Evolutionary conservation across 805 yeast species (phyloP).

Genomic region (Starmerella tilneyi): DNA sequence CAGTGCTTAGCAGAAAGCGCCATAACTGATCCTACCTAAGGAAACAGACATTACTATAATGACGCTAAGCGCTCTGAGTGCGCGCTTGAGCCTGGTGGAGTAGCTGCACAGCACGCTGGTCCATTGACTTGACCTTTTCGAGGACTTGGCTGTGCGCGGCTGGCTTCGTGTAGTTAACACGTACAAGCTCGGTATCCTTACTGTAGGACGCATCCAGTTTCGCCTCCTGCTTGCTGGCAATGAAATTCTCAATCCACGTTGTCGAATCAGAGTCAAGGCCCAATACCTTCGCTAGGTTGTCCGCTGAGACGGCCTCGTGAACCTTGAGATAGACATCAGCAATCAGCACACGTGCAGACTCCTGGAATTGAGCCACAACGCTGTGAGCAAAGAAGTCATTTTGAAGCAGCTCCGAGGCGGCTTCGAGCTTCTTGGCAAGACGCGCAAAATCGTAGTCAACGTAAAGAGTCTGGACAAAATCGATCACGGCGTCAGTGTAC

Average conservation of each 20-base stretch:
- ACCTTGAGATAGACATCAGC: slow-evolving; percentile 47
- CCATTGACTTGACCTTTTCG: slow-evolving; percentile 56
- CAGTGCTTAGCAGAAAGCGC: neutral
- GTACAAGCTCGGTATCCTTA: slow-evolving; percentile 10
- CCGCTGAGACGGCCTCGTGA: slow-evolving; percentile 41
- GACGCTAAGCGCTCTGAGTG: neutral
- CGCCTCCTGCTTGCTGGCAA: slow-evolving; percentile 45
- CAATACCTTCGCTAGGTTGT: slow-evolving; percentile 38
- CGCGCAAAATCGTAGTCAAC: slow-evolving; percentile 49
- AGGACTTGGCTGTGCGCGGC: slow-evolving; percentile 58
- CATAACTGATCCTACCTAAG: neutral
- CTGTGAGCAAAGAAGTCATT: slow-evolving; percentile 49
- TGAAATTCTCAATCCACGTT: slow-evolving; percentile 42
- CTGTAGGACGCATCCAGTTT: slow-evolving; percentile 40
- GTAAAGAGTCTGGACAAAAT: slow-evolving; percentile 45
- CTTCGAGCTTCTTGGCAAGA: slow-evolving; percentile 40
- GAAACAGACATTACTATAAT: neutral
- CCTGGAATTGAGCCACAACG: slow-evolving; percentile 36
- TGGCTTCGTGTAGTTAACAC: slow-evolving; percentile 38
- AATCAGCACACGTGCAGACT: slow-evolving; percentile 42
- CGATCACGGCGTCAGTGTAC: slow-evolving; percentile 54
- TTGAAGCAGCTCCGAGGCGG: slow-evolving; percentile 40
- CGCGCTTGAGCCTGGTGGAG: slow-evolving; percentile 26
- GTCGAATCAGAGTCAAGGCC: slow-evolving; percentile 40
- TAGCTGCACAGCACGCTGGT: slow-evolving; percentile 50